Evolutionary conservation across 768 basidiomycete genomes (phyloP), one percentile per base, ranked within the genome.

Genomic region (Pleurotus salmoneostramineus): DNA sequence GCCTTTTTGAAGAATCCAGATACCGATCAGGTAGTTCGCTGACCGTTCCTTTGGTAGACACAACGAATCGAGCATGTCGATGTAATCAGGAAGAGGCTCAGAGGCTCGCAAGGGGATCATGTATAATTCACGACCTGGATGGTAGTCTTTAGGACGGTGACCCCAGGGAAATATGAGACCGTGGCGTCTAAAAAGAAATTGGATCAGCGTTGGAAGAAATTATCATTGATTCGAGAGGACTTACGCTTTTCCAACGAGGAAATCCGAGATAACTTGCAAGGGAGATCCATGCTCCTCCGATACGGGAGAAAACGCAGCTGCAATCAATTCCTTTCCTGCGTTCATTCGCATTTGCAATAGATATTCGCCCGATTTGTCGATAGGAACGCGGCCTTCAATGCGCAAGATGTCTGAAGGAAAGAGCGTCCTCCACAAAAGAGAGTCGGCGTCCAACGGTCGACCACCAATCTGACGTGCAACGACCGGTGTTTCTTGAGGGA

Each of bases 101-200:
- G 72, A 77, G 21, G 88, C 77, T 17, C 79, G 74, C 12, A 96
- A 71, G 1, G 94, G 94, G 14, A 95, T 80, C 62, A 95, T 82
- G 64, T 96, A 96, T 36, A 95, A 72, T 67, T 96, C 94, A 57
- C 89, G 88, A 35, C 93, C 93, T 42, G 89, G 88, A 57, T 83
- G 78, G 64, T 82, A 72, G 8, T 92, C 87, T 62, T 88, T 86
- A 6, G 89, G 86, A 42, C 83, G 80, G 48, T 76, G 76, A 1
- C 91, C 89, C 92, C 92, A 94, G 6, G 92, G 92, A 61, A 93
- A 93, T 15, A 93, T 82, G 17, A 94, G 79, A 7, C 89, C 92
- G 67, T 94, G 91, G 17, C 92, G 92, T 52, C 92, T 94, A 67
- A 10, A 10, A 69, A 61, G 63, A 36, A 59, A 56, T 63, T 44